Base-by-base conservation (phyloP, 306 rosid genomes). In the Cyamopsis tetragonoloba region DNA sequence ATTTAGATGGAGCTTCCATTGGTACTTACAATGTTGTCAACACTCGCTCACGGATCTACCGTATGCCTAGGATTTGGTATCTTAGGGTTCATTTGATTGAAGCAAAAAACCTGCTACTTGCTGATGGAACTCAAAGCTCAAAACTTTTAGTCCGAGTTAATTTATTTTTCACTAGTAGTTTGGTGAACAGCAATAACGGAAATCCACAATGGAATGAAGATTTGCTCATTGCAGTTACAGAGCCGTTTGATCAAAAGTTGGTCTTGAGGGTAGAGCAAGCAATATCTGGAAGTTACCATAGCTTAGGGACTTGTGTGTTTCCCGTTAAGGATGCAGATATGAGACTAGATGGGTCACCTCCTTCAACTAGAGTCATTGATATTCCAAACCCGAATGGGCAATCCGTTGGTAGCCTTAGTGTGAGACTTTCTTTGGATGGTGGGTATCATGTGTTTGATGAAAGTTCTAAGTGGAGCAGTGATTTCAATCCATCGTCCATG, bases 391-490 rank as follows among this genome's bases (percentile, higher is more conserved):
- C 28, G 7, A 47, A 71, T 47, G 66, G 1, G 39, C 61, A 12
- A 44, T 54, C 59, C 64, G 68, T 46, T 24, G 61, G 84, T 46
- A 81, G 37, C 72, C 50, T 81, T 34, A 57, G 18, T 20, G 8
- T 76, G 80, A 56, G 66, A 34, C 42, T 85, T 17, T 66, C 64
- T 51, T 73, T 79, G 63, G 80, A 82, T 15, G 85, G 85, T 43
- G 83, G 81, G 4, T 85, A 85, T 43, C 89, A 80, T 37, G 62
- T 82, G 24, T 77, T 82, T 63, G 83, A 85, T 3, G 87, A 85
- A 37, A 67, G 65, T 1, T 73, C 80, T 9, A 31, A 19, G 2
- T 79, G 39, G 3, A 59, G 59, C 2, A 85, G 77, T 50, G 83
- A 77, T 74, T 4, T 74, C 18, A 72, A 68, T 66, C 67, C 81